Conservation (phyloP, 768 basidiomycete genomes). For the Mycena belliarum region DNA sequence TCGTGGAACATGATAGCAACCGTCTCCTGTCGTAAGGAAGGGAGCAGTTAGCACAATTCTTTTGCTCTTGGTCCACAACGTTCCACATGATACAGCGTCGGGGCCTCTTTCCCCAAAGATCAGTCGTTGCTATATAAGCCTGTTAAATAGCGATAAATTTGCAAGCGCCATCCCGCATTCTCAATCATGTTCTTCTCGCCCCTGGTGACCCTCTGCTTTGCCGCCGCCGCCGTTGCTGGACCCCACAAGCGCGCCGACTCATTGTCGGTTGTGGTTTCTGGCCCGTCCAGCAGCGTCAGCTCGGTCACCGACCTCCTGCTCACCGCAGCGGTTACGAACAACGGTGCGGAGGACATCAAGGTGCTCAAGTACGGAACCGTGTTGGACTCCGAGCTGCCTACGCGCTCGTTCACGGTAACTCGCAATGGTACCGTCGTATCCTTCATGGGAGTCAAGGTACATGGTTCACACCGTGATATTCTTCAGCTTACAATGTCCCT, state of each 20-base stretch:
- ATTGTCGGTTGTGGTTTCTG: constrained; percentile 33
- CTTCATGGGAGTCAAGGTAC: constrained; percentile 49
- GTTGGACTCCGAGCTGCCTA: constrained; percentile 43
- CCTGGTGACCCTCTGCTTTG: constrained; percentile 31
- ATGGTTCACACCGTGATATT: too few species aligned
- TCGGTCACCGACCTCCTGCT: constrained; percentile 43
- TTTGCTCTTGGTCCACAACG: too few species aligned
- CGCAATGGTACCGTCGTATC: constrained; percentile 38
- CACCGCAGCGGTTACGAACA: constrained; percentile 43
- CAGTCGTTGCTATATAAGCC: too few species aligned
- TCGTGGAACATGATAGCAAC: too few species aligned
- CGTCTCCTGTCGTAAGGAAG: too few species aligned
- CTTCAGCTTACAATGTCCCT: too few species aligned
- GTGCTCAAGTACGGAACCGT: constrained; percentile 50
- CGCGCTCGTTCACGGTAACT: constrained; percentile 44
- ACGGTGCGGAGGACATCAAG: constrained; percentile 39
- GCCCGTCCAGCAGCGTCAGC: constrained; percentile 30
- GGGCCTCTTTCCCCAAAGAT: too few species aligned
- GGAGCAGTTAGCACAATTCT: too few species aligned
- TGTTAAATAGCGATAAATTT: too few species aligned
- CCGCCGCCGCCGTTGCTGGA: constrained; percentile 30
- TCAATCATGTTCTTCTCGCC: constrained; percentile 30
- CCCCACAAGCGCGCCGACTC: constrained; percentile 33
- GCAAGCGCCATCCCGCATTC: background rate
- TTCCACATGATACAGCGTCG: too few species aligned